Base-by-base conservation (phyloP, 768 basidiomycete genomes). In the Myochromella boudieri region DNA sequence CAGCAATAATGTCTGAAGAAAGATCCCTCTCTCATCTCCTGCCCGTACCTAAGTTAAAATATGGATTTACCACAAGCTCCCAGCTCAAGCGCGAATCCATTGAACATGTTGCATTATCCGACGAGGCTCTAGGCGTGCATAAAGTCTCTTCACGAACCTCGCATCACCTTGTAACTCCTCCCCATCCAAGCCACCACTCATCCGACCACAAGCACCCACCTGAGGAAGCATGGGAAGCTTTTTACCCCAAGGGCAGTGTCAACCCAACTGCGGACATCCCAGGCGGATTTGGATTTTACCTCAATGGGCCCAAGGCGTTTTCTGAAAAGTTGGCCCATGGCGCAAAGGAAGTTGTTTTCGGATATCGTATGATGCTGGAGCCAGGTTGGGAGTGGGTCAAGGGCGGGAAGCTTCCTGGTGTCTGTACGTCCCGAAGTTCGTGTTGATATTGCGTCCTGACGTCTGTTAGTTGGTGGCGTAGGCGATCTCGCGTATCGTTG, bases 331-430 rank as follows among this genome's bases (percentile, higher is more conserved):
- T 82, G 37, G 59, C 62, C 14, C 56, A 49, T 10, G 66, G 64
- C 0, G 79, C 80, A 11, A 72, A 61, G 14, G 83, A 90, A 48
- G 80, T 78, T 2, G 52, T 82, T 0, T 69, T 86, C 57, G 75
- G 80, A 48, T 91, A 89, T 58, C 75, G 81, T 2, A 73, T 87
- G 60, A 80, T 81, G 75, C 75, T 89, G 38, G 64, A 81, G 47
- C 59, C 68, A 0, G 82, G 70, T 1, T 89, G 83, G 76, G 74
- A 79, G 28, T 89, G 81, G 75, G 72, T 68, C n/a, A 82, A 82
- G 55, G 87, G 87, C 22, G 87, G 87, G 1, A 91, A 91, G 58
- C 68, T 89, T 12, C 86, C 87, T 25, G 87, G 87, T 9, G 63
- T 85, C 12, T 85, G 83, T 81, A 52, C 56, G 85, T 70, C 12